These are phyloP conservation scores for Camillea tinctor DNA, from an alignment of 2,329 filamentous ascomycete genomes.

Conservation along the genomic window DNA sequence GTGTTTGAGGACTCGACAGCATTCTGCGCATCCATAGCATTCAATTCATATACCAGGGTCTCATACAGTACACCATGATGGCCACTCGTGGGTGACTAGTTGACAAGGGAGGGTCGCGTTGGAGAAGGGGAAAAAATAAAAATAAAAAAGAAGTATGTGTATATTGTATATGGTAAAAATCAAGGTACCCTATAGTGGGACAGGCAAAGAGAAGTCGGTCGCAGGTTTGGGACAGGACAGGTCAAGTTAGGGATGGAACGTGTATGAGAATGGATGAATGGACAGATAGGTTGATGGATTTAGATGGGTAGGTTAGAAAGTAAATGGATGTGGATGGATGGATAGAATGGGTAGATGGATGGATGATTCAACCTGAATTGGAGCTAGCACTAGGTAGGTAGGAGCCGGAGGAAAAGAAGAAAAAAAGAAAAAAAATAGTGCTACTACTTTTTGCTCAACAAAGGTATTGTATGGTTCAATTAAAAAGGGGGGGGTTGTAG, in stretches of 20 bases:
- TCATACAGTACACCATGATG: constrained; percentile 60
- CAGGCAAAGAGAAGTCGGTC: constrained; percentile 13
- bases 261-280: neutral
- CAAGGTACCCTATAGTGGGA: constrained; percentile 13
- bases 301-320: neutral
- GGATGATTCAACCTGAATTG: neutral
- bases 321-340: too few species aligned
- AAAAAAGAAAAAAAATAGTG: neutral
- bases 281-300: neutral
- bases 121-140: too few species aligned
- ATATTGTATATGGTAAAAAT: constrained; percentile 11
- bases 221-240: constrained; percentile 2
- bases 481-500: neutral
- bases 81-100: constrained; percentile 41
- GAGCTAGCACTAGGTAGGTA: neutral
- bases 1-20: constrained; percentile 61
- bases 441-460: neutral
- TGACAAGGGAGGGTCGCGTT: constrained; percentile 18
- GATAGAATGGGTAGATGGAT: neutral
- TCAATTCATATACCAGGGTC: constrained; percentile 50
- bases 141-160: constrained; percentile 12
- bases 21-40: constrained; percentile 70
- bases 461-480: neutral
- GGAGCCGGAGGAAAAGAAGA: neutral
- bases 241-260: neutral